Base-by-base conservation (phyloP, 306 rosid genomes). In the Quercus bicolor region DNA sequence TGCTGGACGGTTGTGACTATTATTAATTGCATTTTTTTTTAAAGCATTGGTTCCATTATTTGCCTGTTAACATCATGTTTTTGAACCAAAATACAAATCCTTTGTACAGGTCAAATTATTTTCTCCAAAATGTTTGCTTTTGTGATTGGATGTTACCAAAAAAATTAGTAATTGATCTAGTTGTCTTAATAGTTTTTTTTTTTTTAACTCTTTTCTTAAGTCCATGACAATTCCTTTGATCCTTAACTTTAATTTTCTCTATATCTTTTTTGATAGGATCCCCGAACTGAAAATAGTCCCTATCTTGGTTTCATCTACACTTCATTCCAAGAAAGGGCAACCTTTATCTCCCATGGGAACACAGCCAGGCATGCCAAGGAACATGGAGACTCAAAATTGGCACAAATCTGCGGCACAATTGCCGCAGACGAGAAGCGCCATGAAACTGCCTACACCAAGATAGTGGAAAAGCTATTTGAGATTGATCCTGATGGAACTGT, bases 371-470 rank as follows among this genome's bases (percentile, higher is more conserved):
- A 52, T 65, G 98, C 98, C 33, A 93, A 90, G 88, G 92, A 91
- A 56, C 80, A 79, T 34, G 98, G 98, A 45, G 98, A 93, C 83
- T 28, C 90, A 31, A 93, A 90, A 79, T 79, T 93, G 84, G 98
- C 98, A 31, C 98, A 93, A 86, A 87, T 93, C 78, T 93, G 98
- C 14, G 98, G 98, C 70, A 77, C 88, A 82, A 93, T 93, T 31
- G 98, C 98, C 7, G 73, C 98, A 5, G 98, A 93, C 59, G 98
- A 93, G 91, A 93, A 86, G 86, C 97, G 98, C 68, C 98, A 93
- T 9, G 98, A 91, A 85, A 90, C 95, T 16, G 98, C 98, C 54
- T 93, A 93, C 85, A 93, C 98, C 53, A 93, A 91, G 87, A 93
- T 91, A 8, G 95, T 81, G 12, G 95, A 91, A 57, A 93, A 93